phyloP scores from a whole-genome alignment of 345 rosid species.

The Citrus inodora region DNA sequence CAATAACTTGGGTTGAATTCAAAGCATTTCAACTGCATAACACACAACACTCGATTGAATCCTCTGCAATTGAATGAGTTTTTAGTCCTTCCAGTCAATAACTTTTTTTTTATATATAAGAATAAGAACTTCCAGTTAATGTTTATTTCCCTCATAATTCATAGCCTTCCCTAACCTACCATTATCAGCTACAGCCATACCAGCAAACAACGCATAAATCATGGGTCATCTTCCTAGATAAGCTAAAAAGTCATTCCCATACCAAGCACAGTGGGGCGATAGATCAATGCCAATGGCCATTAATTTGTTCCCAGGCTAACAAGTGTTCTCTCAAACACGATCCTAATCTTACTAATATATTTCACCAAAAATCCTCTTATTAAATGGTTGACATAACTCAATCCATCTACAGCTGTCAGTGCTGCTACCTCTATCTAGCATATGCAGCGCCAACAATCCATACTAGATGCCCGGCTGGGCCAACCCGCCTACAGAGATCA shows the following conservation, averaged over 20 bases:
- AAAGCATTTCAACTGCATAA: neutral
- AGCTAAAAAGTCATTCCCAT: neutral
- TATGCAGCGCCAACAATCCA: neutral
- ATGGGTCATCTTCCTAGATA: neutral
- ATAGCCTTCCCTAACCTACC: neutral
- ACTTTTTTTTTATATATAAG: neutral
- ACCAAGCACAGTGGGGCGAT: neutral
- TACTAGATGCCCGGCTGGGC: neutral
- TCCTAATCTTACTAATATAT: neutral
- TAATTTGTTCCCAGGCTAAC: neutral
- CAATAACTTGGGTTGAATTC: neutral
- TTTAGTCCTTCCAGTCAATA: neutral
- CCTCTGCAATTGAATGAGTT: neutral
- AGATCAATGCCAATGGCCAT: neutral
- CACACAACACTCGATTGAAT: neutral
- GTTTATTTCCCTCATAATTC: neutral
- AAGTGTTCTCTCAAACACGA: neutral
- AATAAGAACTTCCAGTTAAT: too few species aligned
- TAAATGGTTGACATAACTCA: neutral
- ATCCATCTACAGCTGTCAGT: too few species aligned
- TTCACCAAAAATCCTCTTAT: neutral
- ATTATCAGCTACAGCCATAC: neutral
- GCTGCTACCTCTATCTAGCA: neutral
- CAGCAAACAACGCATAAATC: neutral
- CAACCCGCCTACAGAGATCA: neutral